Conservation (phyloP, 345 rosid genomes). For the Psidium friedrichsthalianum region DNA sequence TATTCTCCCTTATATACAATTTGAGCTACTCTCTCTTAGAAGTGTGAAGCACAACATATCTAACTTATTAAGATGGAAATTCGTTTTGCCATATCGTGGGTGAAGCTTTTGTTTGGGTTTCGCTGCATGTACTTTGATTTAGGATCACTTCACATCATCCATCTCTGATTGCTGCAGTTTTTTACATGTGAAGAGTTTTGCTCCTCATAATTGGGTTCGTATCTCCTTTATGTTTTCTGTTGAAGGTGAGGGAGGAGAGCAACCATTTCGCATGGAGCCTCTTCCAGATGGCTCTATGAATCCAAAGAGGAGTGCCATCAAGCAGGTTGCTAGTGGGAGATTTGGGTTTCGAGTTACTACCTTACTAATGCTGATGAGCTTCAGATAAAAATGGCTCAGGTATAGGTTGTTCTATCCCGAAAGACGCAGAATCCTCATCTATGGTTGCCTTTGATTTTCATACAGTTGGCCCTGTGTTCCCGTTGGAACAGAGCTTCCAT, state of each 20-base stretch:
- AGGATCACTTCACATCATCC: neutral
- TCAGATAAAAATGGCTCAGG: slow-evolving; percentile 99
- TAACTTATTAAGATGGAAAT: neutral
- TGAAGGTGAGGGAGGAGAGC: slow-evolving; percentile 99
- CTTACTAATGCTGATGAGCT: slow-evolving; percentile 98
- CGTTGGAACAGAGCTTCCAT: slow-evolving; percentile 26
- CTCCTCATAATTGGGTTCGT: neutral
- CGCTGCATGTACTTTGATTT: neutral
- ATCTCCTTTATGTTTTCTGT: neutral
- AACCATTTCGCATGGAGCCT: slow-evolving; percentile 92
- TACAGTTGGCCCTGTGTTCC: neutral
- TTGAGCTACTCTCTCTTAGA: neutral
- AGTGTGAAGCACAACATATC: neutral
- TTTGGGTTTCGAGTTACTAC: slow-evolving; percentile 99
- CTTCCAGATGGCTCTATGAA: slow-evolving; percentile 87
- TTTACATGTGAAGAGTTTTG: neutral
- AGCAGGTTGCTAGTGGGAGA: slow-evolving; percentile 99
- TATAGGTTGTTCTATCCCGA: slow-evolving; percentile 11
- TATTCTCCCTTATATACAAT: neutral
- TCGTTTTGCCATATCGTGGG: neutral
- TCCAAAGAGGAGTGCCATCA: slow-evolving; percentile 92
- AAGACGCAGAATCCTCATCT: neutral
- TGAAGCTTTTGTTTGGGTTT: neutral
- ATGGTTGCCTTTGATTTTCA: neutral
- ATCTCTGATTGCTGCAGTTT: neutral